phyloP scores from a whole-genome alignment of 495 filamentous ascomycete genomes.

The Evernia prunastri region DNA sequence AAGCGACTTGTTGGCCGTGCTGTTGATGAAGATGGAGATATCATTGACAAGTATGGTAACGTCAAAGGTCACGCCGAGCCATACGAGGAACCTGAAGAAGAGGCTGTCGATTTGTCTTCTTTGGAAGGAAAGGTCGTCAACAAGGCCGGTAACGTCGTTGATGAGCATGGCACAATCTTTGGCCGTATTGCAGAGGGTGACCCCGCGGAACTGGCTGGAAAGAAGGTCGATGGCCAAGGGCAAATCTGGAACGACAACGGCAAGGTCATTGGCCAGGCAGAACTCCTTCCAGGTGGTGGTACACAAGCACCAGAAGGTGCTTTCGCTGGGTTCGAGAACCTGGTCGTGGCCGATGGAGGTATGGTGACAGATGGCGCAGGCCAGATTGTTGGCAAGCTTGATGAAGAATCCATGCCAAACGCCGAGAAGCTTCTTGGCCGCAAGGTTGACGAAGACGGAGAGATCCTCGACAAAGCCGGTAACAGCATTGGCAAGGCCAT shows the following conservation, averaged over 20 bases:
- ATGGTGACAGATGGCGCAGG: conserved; percentile 56
- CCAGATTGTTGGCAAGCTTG: conserved; percentile 65
- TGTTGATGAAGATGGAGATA: conserved; percentile 79
- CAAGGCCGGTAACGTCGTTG: conserved; percentile 78
- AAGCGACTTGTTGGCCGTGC: conserved; percentile 66
- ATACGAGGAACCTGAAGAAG: conserved; percentile 54
- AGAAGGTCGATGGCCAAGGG: conserved; percentile 76
- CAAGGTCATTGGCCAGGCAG: conserved; percentile 69
- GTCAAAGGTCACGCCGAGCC: conserved; percentile 70
- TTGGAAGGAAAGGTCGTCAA: conserved; percentile 81
- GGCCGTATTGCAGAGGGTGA: conserved; percentile 73
- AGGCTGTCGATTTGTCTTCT: conserved; percentile 56
- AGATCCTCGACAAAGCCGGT: conserved; percentile 74
- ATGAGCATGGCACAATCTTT: conserved; percentile 62
- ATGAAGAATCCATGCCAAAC: conserved; percentile 53
- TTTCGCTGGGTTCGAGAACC: conserved; percentile 70
- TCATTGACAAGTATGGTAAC: conserved; percentile 73
- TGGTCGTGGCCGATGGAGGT: conserved; percentile 69
- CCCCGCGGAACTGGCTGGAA: conserved; percentile 60
- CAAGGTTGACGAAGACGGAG: conserved; percentile 74
- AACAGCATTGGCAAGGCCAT: conserved; percentile 77
- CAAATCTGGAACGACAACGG: conserved; percentile 76
- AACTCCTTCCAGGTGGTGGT: conserved; percentile 69
- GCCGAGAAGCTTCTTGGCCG: conserved; percentile 65
- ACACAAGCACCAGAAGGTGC: conserved; percentile 65